Evolutionary conservation across 148 eudicot species (phyloP).

Genomic region (Silene uniflora): DNA sequence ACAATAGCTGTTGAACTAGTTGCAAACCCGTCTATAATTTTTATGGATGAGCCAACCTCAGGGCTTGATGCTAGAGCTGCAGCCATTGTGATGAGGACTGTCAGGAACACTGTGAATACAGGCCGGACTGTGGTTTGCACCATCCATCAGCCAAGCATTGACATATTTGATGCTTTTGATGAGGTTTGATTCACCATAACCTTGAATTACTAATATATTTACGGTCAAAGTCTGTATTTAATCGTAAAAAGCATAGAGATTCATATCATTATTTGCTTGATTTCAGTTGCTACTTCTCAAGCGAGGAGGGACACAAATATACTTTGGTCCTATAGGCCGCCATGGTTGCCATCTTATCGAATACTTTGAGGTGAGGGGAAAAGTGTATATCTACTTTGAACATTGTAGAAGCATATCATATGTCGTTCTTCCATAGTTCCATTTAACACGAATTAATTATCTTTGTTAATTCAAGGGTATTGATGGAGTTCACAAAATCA

Average conservation of each 20-base stretch:
- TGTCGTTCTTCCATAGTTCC: conserved; percentile 8
- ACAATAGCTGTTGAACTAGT: conserved; percentile 71
- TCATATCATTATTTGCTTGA: neutral
- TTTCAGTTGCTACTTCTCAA: conserved; percentile 54
- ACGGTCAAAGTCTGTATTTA: neutral
- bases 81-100: conserved; percentile 72
- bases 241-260: neutral
- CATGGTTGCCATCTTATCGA: conserved; percentile 48
- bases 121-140: conserved; percentile 74
- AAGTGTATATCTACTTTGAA: neutral
- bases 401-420: neutral
- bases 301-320: conserved; percentile 64
- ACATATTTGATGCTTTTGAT: conserved; percentile 75
- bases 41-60: conserved; percentile 73
- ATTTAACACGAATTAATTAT: conserved; percentile 7
- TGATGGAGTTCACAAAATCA: conserved; percentile 53
- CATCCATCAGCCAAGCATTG: conserved; percentile 74
- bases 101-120: conserved; percentile 58
- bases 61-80: conserved; percentile 81
- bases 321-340: conserved; percentile 58
- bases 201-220: too few species aligned
- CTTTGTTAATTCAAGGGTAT: conserved; percentile 30
- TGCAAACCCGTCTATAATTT: conserved; percentile 66
- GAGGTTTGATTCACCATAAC: conserved; percentile 31
- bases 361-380: conserved; percentile 52